Evolutionary conservation across 1,139 yeast species (phyloP), one percentile per base, ranked within the genome.

Genomic region (Hanseniaspora uvarum): DNA sequence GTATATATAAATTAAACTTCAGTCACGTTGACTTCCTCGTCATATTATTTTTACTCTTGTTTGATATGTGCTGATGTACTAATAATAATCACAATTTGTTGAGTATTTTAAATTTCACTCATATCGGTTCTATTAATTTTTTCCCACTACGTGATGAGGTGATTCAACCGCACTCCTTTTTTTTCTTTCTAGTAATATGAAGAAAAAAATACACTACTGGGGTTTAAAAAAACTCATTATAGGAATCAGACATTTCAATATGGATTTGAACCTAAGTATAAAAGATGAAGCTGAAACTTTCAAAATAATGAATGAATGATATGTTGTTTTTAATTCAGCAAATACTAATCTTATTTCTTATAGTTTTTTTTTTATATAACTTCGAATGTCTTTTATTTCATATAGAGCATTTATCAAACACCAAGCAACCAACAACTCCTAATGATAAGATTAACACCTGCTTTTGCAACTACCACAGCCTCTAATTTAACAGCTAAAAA

Each of bases 381-480:
- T n/a, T n/a, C n/a, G n/a, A n/a, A n/a, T n/a, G n/a, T n/a, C n/a
- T n/a, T n/a, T n/a, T n/a, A n/a, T n/a, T n/a, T n/a, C n/a, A n/a
- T n/a, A n/a, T n/a, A n/a, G n/a, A n/a, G n/a, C n/a, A n/a, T n/a
- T n/a, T n/a, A n/a, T n/a, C n/a, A n/a, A n/a, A n/a, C n/a, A n/a
- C n/a, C n/a, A n/a, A n/a, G n/a, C n/a, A n/a, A n/a, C n/a, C n/a
- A n/a, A n/a, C n/a, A n/a, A n/a, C n/a, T n/a, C n/a, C n/a, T 19
- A 43, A 49, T 49, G 53, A 49, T 49, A 24, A 37, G 53, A 37
- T 49, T 40, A 12, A 49, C 53, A 11, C 53, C 53, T 26, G 53
- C 37, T 12, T 49, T 49, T 26, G 53, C 53, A 8, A 49, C 53
- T 8, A 24, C 46, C 1, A 49, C 53, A 3, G 53, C 53, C 12